Conservation (phyloP, 2,329 filamentous ascomycete species). For the Penicillium sp. region DNA sequence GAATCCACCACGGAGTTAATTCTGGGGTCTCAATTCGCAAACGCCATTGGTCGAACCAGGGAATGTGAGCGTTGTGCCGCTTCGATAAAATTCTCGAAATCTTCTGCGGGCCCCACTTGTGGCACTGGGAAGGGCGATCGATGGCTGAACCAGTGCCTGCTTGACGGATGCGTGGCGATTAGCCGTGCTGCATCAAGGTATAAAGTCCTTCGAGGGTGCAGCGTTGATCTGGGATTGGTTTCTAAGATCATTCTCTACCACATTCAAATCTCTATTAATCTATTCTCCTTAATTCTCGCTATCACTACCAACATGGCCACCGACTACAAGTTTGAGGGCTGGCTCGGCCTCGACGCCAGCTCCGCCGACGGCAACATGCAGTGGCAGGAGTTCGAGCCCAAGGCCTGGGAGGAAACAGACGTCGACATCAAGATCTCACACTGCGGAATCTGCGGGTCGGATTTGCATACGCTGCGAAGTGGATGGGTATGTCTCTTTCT, state of each 20-base stretch:
- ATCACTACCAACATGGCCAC: neutral
- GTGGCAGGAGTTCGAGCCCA: constrained; percentile 64
- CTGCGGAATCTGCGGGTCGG: constrained; percentile 69
- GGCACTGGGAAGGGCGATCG: neutral
- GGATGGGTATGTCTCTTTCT: constrained; percentile 42
- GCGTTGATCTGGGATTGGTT: neutral
- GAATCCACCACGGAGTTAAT: neutral
- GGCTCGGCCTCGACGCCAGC: constrained; percentile 58
- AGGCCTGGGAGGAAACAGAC: constrained; percentile 68
- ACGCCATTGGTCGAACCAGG: neutral
- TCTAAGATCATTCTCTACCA: neutral
- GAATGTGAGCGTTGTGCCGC: neutral
- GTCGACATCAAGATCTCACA: constrained; percentile 68
- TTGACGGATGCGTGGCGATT: constrained; percentile 4
- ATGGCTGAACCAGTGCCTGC: neutral
- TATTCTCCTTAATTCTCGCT: neutral
- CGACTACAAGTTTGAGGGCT: constrained; percentile 61
- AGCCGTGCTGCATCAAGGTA: neutral
- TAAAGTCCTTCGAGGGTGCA: neutral
- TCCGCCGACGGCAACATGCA: constrained; percentile 59
- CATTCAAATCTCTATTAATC: neutral
- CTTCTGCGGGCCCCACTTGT: neutral
- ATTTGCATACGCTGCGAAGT: constrained; percentile 62
- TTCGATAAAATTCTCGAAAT: neutral
- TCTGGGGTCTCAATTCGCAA: neutral